Evolutionary conservation across 805 yeast species (phyloP).

Genomic region (Lipomyces kockii): DNA sequence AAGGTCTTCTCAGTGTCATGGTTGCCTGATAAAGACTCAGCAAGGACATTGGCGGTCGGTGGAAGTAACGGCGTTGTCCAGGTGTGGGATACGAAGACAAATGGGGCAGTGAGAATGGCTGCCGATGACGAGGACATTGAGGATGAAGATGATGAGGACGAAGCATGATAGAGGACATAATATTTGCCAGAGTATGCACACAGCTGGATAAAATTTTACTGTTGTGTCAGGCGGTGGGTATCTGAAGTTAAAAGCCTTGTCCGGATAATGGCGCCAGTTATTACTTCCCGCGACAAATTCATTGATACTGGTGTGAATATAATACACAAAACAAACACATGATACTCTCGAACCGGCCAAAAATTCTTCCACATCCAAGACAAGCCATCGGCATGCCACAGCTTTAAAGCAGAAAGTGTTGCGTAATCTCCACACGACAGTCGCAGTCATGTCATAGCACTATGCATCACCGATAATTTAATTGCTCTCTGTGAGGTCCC

Average conservation of each 20-base stretch:
- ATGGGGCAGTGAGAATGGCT: slow-evolving; percentile 72
- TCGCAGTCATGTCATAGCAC: neutral
- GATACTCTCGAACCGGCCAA: too few species aligned
- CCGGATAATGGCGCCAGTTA: too few species aligned
- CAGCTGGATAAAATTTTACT: too few species aligned
- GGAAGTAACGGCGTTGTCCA: slow-evolving; percentile 85
- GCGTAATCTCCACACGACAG: neutral
- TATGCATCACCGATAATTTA: neutral
- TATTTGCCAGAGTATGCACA: neutral
- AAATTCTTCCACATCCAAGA: too few species aligned
- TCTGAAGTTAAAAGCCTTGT: too few species aligned
- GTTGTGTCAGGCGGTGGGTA: too few species aligned
- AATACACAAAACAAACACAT: too few species aligned
- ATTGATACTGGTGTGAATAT: too few species aligned
- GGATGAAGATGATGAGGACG: slow-evolving; percentile 54
- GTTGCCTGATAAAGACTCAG: slow-evolving; percentile 84
- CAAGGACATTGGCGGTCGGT: slow-evolving; percentile 74
- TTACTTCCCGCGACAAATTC: too few species aligned
- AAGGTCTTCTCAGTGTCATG: slow-evolving; percentile 82
- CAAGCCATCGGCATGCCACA: too few species aligned
- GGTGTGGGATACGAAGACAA: slow-evolving; percentile 90
- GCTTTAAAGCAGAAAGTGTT: neutral
- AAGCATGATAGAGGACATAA: slow-evolving; percentile 33
- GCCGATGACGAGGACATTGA: slow-evolving; percentile 66
- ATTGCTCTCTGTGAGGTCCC: slow-evolving; percentile 71